phyloP scores from a whole-genome alignment of 169 alveolate species.

The Plasmodium reichenowi region DNA sequence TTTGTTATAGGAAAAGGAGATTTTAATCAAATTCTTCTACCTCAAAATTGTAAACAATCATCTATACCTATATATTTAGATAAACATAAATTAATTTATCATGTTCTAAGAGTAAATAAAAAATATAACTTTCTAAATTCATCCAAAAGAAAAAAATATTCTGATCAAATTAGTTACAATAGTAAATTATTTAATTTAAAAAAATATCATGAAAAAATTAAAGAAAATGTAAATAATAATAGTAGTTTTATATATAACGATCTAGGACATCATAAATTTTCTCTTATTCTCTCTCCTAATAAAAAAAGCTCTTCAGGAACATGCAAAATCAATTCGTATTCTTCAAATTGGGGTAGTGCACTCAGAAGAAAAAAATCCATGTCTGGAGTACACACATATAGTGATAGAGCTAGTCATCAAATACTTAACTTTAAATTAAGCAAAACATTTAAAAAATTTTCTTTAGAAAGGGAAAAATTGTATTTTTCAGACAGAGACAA shows the following conservation, averaged over 20 bases:
- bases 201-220: constrained; percentile 33
- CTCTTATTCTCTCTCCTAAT: background rate
- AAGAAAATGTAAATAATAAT: constrained; percentile 21
- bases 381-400: constrained; percentile 10
- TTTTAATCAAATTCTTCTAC: constrained; percentile 21
- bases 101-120: constrained; percentile 35
- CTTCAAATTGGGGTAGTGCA: background rate
- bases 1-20: constrained; percentile 47
- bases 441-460: background rate
- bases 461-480: background rate
- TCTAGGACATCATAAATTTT: constrained; percentile 12
- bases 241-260: constrained; percentile 30
- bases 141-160: constrained; percentile 42
- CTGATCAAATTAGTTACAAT: constrained; percentile 49
- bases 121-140: constrained; percentile 37
- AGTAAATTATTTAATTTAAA: constrained; percentile 36
- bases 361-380: constrained; percentile 13
- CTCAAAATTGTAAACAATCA: constrained; percentile 38
- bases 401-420: constrained; percentile 23
- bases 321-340: background rate
- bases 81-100: constrained; percentile 43
- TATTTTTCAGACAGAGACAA: background rate
- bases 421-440: constrained; percentile 10
- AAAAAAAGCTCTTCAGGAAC: no score
- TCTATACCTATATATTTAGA: constrained; percentile 30